Conservation (phyloP, 2,329 filamentous ascomycete species). For the Exophiala aquamarina region DNA sequence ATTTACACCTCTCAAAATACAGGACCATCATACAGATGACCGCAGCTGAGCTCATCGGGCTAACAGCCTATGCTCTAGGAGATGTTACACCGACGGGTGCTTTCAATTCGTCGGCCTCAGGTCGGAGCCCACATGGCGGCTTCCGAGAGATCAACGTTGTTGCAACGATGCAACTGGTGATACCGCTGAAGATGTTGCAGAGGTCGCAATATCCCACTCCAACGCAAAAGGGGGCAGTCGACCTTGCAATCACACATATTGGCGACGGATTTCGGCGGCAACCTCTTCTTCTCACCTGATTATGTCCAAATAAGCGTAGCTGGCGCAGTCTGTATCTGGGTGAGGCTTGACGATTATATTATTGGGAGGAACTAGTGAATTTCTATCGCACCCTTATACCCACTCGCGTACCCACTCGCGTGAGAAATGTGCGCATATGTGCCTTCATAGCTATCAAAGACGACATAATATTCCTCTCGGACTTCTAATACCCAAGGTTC, state of each 20-base stretch:
- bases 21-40: conserved; percentile 16
- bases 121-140: conserved; percentile 11
- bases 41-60: conserved; percentile 22
- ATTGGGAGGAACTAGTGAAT: no score
- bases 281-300: conserved; percentile 4
- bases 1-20: conserved; percentile 20
- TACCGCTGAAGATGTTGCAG: conserved; percentile 27
- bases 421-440: no score
- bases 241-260: conserved; percentile 27
- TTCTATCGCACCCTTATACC: no score
- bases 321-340: no score
- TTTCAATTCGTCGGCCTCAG: conserved; percentile 22
- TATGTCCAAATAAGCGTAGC: no score
- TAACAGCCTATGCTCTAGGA: conserved; percentile 27
- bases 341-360: no score
- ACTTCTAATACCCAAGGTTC: no score
- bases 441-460: no score
- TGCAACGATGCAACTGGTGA: conserved; percentile 27
- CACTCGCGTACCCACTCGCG: no score
- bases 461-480: no score
- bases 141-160: conserved; percentile 27
- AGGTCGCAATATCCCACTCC: conserved; percentile 22
- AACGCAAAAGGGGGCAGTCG: conserved; percentile 26
- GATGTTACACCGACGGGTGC: conserved; percentile 22
- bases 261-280: conserved; percentile 28